Evolutionary conservation across 2,329 filamentous ascomycete genomes (phyloP).

Genomic region (Colletotrichum somersetense): DNA sequence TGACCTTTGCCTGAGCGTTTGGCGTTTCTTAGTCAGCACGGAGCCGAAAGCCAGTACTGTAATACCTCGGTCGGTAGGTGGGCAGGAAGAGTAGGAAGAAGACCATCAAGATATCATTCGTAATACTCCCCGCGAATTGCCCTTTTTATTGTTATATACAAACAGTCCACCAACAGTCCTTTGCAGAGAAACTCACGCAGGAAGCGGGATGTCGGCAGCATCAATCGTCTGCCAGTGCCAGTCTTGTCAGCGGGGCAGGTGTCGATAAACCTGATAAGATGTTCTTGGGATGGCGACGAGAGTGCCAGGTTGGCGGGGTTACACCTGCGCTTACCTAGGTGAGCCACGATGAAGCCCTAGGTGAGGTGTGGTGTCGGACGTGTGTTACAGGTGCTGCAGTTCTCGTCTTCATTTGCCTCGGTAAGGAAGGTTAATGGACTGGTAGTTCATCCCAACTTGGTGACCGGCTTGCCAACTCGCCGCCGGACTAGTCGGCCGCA

Average conservation of each 20-base stretch:
- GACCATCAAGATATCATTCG: too few relatives aligned
- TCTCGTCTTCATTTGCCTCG: not conserved
- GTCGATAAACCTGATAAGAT: slow-evolving; percentile 11
- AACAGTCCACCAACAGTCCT: not conserved
- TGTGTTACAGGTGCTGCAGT: not conserved
- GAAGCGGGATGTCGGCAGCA: not conserved
- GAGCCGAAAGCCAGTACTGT: not conserved
- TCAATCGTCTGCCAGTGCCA: not conserved
- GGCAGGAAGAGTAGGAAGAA: not conserved
- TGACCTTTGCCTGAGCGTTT: not conserved
- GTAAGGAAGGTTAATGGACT: slow-evolving; percentile 20
- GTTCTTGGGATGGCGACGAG: slow-evolving; percentile 21
- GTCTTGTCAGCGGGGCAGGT: not conserved
- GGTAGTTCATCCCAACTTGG: slow-evolving; percentile 36
- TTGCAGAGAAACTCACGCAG: not conserved
- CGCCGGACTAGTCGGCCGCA: slow-evolving; percentile 6
- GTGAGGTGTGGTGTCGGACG: not conserved
- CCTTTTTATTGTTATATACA: not conserved
- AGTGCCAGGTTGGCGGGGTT: not conserved
- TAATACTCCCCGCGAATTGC: not conserved
- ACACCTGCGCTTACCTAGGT: slow-evolving; percentile 18
- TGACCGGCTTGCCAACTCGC: not conserved
- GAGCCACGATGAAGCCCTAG: slow-evolving; percentile 4
- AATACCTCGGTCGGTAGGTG: not conserved
- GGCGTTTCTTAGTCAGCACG: slow-evolving; percentile 6